Evolutionary conservation across 140 eudicot genomes (phyloP).

Genomic region (Cichorium intybus): DNA sequence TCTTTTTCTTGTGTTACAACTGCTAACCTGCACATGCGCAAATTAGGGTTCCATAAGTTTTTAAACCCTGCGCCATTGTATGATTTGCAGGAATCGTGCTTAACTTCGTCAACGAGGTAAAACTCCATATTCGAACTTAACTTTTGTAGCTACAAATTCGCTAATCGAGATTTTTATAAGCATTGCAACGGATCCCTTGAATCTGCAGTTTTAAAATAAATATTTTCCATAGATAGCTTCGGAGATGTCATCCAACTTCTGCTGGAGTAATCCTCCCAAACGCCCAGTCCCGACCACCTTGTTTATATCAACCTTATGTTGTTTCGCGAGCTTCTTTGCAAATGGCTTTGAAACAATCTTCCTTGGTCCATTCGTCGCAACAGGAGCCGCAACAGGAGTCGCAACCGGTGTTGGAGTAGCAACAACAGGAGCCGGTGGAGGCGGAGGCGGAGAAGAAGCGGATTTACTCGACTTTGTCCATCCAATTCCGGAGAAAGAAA

Average conservation of each 20-base stretch:
- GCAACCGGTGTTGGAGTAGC: too few species aligned
- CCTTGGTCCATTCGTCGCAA: conserved; percentile 41
- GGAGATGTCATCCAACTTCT: conserved; percentile 55
- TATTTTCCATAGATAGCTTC: not conserved
- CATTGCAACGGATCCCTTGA: not conserved
- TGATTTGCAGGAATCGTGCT: conserved; percentile 81
- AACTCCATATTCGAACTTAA: not conserved
- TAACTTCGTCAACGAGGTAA: conserved; percentile 96
- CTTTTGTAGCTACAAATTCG: not conserved
- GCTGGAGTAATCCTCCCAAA: conserved; percentile 88
- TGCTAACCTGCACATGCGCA: too few species aligned
- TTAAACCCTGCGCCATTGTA: not conserved
- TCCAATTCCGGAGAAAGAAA: too few species aligned
- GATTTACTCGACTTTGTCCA: too few species aligned
- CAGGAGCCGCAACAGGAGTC: conserved; percentile 17
- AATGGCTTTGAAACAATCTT: conserved; percentile 66
- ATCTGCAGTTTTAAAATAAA: not conserved
- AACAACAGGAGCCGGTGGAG: too few species aligned
- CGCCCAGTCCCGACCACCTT: conserved; percentile 75
- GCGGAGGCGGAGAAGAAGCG: conserved; percentile 28
- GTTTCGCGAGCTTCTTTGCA: conserved; percentile 95
- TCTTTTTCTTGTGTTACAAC: too few species aligned
- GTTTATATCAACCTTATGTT: conserved; percentile 79
- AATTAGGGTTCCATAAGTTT: conserved; percentile 1
- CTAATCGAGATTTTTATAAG: not conserved